Base-by-base conservation (phyloP, 768 basidiomycete genomes). In the Rhizopogon vinicolor region DNA sequence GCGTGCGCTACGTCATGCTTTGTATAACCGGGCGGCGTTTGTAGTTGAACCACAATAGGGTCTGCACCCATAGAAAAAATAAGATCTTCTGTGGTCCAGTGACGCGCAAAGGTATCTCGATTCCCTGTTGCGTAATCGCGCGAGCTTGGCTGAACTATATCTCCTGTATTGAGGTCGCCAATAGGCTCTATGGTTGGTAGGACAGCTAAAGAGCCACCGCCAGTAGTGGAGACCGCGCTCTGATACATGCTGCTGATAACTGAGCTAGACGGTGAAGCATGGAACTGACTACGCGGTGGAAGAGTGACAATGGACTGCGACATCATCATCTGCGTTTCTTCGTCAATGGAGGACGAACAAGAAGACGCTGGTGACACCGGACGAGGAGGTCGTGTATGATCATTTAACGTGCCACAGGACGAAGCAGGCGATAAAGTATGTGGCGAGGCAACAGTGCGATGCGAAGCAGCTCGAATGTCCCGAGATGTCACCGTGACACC, bases 201-300 rank as follows among this genome's bases (percentile, higher is more conserved):
- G 55, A 53, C 41, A 12, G 13, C 45, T 54, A 18, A 8, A 51
- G 43, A 35, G 19, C 51, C 55, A 28, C 37, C 25, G 31, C 62
- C 44, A 45, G 46, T 37, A 16, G 63, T 58, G 9, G 86, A 86
- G 19, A 87, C 60, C 4, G 87, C 87, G 61, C 90, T 93, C 60
- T 87, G 80, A 65, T 92, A 93, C 78, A 93, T 82, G 70, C 85
- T 91, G 61, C 82, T 82, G 5, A 77, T 68, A 46, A 78, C 70
- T 18, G 85, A 84, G 40, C 67, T 71, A 46, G 73, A 60, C 16
- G 78, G 74, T n/a, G 76, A 25, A 25, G 25, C 25, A 25, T 25
- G 25, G 4, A 25, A 1, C 53, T 52, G 53, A 8, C 52, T 44
- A 42, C 74, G 66, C 12, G 76, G 79, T 41, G 82, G 86, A 39